These are phyloP conservation scores for Schwanniomyces etchellsii DNA, from an alignment of 1,139 yeast species.

Conservation along the genomic window DNA sequence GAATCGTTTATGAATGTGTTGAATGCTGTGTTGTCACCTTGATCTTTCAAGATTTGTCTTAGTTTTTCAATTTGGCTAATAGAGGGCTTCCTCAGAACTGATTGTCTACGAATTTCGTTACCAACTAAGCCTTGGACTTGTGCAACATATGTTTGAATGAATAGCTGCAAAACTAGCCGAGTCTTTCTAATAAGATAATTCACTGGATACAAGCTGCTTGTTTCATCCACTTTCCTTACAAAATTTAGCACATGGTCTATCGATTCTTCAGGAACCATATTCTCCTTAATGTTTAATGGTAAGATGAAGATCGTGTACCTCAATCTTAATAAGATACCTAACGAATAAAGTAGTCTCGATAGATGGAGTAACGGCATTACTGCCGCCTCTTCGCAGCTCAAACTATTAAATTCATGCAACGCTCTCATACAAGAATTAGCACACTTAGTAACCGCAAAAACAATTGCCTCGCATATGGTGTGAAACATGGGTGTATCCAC, in stretches of 20 bases:
- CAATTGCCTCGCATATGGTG: constrained; percentile 14
- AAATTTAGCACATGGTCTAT: constrained; percentile 34
- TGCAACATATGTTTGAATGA: constrained; percentile 54
- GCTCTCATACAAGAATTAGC: constrained; percentile 51
- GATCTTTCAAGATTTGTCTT: constrained; percentile 7
- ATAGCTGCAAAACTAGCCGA: constrained; percentile 49
- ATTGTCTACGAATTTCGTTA: constrained; percentile 11
- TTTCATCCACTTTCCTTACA: constrained; percentile 34
- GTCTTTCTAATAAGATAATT: constrained; percentile 50
- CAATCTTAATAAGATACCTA: constrained; percentile 58
- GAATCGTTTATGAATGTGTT: constrained; percentile 9
- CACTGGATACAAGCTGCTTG: constrained; percentile 33
- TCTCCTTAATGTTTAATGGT: constrained; percentile 45
- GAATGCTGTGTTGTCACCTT: constrained; percentile 5
- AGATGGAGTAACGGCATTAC: constrained; percentile 58
- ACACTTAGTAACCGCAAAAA: constrained; percentile 22
- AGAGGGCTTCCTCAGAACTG: constrained; percentile 10
- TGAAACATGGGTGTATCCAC: constrained; percentile 34
- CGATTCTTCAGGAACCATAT: constrained; percentile 34
- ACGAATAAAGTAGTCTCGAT: constrained; percentile 62
- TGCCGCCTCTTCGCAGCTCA: constrained; percentile 42
- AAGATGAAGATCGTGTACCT: constrained; percentile 51
- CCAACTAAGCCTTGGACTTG: constrained; percentile 38
- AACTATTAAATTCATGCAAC: constrained; percentile 40
- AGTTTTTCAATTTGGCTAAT: constrained; percentile 13